These are phyloP conservation scores for Lavandula angustifolia DNA, from an alignment of 257 asterid species.

Conservation along the genomic window DNA sequence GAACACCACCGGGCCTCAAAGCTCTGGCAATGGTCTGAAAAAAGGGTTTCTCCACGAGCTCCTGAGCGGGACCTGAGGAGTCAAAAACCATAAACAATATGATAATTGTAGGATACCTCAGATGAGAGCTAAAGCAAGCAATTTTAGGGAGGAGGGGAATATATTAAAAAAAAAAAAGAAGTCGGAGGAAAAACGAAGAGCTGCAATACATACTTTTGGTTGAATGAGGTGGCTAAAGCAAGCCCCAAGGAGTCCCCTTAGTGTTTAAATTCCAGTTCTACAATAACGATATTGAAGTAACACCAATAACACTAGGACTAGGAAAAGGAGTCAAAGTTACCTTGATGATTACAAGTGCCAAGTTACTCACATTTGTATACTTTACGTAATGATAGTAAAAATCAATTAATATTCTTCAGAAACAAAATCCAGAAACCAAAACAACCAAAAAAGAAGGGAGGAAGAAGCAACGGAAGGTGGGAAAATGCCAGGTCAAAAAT, in stretches of 20 bases:
- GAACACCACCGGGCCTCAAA: conserved; percentile 90
- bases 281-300: neutral
- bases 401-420: conserved; percentile 1
- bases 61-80: conserved; percentile 85
- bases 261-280: neutral
- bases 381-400: neutral
- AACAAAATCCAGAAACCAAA: neutral
- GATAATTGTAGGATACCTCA: neutral
- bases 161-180: too few relatives aligned
- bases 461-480: neutral
- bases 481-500: neutral
- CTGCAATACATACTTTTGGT: too few relatives aligned
- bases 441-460: neutral
- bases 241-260: too few relatives aligned
- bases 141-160: too few relatives aligned
- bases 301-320: neutral
- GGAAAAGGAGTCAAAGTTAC: neutral
- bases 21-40: conserved; percentile 83
- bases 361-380: neutral
- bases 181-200: too few relatives aligned
- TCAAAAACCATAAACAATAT: neutral
- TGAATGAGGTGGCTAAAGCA: too few relatives aligned
- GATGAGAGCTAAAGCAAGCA: neutral
- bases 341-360: neutral
- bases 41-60: conserved; percentile 92